Evolutionary conservation across 495 filamentous ascomycete species (phyloP), one percentile per base, ranked within the genome.

Genomic region (Xylaria curta): DNA sequence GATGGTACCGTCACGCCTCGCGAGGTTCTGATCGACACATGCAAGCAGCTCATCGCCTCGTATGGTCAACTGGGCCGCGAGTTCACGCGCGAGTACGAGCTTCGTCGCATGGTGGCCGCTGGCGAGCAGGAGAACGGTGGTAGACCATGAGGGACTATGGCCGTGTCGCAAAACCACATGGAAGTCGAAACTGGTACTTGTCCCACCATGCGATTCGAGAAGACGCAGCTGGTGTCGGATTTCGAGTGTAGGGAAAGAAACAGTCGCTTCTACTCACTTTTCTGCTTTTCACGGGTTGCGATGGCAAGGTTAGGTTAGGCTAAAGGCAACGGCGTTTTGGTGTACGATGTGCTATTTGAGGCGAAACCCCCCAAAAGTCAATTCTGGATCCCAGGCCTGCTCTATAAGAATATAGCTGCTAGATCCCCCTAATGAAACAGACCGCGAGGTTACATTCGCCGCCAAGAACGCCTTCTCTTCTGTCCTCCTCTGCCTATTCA

Each of bases 71-170:
- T 98, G 28, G 91, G 90, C 46, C 90, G 93, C 64, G 92, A 97
- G 76, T 97, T 99, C 81, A 97, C 94, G 60, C 97, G 97, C 79
- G 97, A 99, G 82, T 97, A 90, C 78, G 95, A 97, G 74, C 85
- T 98, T 69, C 91, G 95, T 75, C 97, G 95, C 85, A 97, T 95
- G 86, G 92, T 92, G 31, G 89, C 89, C 19, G 90, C 88, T 49
- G 83, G 84, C 26, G 84, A 82, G 53, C 82, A 85, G 70, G 78
- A 78, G 28, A 81, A 81, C 59, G 70, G 64, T n/a, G 49, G 69
- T 15, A 76, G 73, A 17, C 38, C 56, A 21, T 58, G 58, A 38
- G 24, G 21, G n/a, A 60, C 6, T 38, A 38, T 8, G 36, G 36
- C 8, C 36, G 8, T 8, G 36, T 38, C 8, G 36, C 36, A 38